A percentile compares a stretch with the other conserved stretches of the same genome.
These are phyloP conservation scores for Eimeria maxima DNA, from an alignment of 169 alveolate genomes.

Conservation along the genomic window DNA sequence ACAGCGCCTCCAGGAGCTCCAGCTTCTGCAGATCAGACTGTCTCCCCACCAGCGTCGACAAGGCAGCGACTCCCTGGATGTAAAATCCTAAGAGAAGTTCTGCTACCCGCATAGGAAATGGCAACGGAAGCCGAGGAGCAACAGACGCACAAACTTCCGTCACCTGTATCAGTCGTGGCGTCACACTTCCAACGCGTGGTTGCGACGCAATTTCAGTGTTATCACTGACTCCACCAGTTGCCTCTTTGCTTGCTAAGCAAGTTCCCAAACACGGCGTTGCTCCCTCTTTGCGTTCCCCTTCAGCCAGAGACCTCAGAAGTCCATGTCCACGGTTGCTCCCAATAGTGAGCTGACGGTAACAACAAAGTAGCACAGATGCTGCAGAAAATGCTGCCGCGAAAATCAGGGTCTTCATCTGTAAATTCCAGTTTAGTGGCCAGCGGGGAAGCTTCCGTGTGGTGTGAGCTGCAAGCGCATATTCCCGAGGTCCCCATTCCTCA, in stretches of 20 bases:
- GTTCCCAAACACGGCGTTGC: neutral
- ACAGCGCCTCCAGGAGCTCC: neutral
- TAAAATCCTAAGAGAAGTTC: neutral
- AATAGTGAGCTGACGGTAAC: neutral
- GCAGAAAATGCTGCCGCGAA: neutral
- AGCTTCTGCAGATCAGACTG: neutral
- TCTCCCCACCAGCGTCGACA: neutral
- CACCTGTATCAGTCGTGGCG: neutral
- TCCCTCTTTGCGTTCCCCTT: neutral
- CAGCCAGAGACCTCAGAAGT: slow-evolving; percentile 11
- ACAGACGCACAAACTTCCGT: neutral
- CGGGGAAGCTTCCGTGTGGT: neutral
- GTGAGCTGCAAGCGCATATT: neutral
- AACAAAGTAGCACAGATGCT: neutral
- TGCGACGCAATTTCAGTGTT: neutral
- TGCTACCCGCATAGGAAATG: neutral
- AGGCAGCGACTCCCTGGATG: neutral
- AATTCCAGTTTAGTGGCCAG: neutral
- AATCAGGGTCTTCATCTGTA: neutral
- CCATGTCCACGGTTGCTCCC: neutral
- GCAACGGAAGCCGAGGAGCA: neutral
- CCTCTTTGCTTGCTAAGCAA: neutral
- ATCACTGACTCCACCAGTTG: neutral
- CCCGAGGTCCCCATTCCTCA: neutral
- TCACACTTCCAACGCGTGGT: neutral